Evolutionary conservation across 2,329 filamentous ascomycete species (phyloP).

Genomic region (Exserohilum turcica): DNA sequence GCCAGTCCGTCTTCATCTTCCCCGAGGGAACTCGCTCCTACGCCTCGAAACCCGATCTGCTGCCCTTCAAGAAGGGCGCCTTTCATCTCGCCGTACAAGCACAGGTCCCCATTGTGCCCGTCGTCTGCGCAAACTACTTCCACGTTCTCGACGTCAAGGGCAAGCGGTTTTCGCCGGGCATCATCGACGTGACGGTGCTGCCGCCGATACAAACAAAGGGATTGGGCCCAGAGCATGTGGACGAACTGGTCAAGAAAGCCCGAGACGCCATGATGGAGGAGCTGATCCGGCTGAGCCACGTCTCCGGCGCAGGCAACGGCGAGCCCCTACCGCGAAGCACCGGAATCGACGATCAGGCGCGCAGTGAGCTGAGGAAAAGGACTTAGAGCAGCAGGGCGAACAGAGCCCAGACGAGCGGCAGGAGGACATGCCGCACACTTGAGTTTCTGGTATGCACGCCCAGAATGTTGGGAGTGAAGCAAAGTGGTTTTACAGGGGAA

Average conservation of each 20-base stretch:
- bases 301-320: conserved; percentile 31
- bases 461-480: background rate
- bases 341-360: conserved; percentile 20
- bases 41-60: conserved; percentile 74
- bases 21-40: conserved; percentile 94
- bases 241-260: conserved; percentile 39
- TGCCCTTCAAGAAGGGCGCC: conserved; percentile 99
- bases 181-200: conserved; percentile 60
- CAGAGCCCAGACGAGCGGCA: background rate
- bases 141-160: conserved; percentile 54
- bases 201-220: conserved; percentile 46
- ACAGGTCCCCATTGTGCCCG: conserved; percentile 87
- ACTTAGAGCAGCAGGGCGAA: conserved; percentile 6
- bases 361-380: conserved; percentile 37
- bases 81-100: conserved; percentile 96
- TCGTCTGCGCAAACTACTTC: conserved; percentile 61
- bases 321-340: conserved; percentile 32
- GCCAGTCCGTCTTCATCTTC: conserved; percentile 79
- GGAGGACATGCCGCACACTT: background rate
- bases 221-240: conserved; percentile 41
- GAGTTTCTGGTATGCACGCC: background rate
- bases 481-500: background rate
- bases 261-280: conserved; percentile 46
- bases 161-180: conserved; percentile 50
- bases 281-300: conserved; percentile 40